Percentiles rank a stretch among this genome's conserved stretches.
These are phyloP conservation scores for Citropsis articulata DNA, from an alignment of 345 rosid genomes.

Conservation along the genomic window DNA sequence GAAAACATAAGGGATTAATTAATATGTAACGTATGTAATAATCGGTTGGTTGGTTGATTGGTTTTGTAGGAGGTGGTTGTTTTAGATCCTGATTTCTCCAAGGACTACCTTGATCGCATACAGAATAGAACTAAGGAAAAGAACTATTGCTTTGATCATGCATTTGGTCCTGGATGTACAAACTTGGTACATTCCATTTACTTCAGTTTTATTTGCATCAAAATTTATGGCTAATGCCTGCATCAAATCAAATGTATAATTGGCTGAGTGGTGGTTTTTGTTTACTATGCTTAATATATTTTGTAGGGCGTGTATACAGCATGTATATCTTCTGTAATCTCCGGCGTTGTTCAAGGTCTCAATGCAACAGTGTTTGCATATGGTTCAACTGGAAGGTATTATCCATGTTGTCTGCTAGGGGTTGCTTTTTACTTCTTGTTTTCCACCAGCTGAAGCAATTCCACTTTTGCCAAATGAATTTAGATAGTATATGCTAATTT, in stretches of 20 bases:
- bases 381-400: constrained; percentile 98
- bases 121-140: constrained; percentile 87
- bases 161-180: constrained; percentile 64
- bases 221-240: neutral
- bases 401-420: neutral
- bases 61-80: constrained; percentile 69
- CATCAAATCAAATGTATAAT: neutral
- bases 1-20: neutral
- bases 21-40: neutral
- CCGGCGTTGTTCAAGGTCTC: constrained; percentile 90
- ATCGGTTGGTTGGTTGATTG: neutral
- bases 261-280: neutral
- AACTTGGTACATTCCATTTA: constrained; percentile 42
- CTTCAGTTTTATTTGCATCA: neutral
- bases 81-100: constrained; percentile 79
- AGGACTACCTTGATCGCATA: constrained; percentile 79
- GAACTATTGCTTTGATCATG: constrained; percentile 80
- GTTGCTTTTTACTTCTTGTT: neutral
- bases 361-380: constrained; percentile 94
- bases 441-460: neutral
- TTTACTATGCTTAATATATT: constrained; percentile 8
- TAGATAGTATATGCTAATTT: neutral
- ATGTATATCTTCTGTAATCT: constrained; percentile 63
- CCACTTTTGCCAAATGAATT: neutral
- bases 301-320: constrained; percentile 62